Conservation (phyloP, 441 rosid species). For the Adansonia madagascariensis region DNA sequence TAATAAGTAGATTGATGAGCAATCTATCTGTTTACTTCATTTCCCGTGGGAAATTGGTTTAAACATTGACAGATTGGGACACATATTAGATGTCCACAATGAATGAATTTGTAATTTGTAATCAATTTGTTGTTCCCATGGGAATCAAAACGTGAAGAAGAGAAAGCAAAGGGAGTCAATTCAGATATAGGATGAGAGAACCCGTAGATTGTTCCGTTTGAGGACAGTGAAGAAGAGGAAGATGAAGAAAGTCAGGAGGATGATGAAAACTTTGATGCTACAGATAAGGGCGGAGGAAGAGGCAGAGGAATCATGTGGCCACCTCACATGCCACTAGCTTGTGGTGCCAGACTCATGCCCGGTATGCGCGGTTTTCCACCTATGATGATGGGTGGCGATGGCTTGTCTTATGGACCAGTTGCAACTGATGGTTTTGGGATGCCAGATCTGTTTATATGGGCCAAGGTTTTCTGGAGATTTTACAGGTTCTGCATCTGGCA, state of each 20-base stretch:
- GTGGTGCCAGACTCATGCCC: constrained; percentile 84
- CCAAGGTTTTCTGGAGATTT: constrained; percentile 92
- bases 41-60: not conserved
- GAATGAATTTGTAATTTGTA: constrained; percentile 25
- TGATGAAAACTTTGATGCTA: constrained; percentile 27
- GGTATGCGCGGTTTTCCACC: constrained; percentile 88
- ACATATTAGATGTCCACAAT: constrained; percentile 11
- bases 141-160: constrained; percentile 95
- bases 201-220: constrained; percentile 97
- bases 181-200: constrained; percentile 62
- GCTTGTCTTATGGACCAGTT: constrained; percentile 76
- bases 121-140: constrained; percentile 21
- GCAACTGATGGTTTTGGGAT: constrained; percentile 73
- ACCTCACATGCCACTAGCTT: constrained; percentile 30
- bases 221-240: constrained; percentile 98
- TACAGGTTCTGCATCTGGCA: constrained; percentile 69
- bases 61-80: not conserved
- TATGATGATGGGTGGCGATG: constrained; percentile 83
- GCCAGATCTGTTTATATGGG: constrained; percentile 83
- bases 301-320: constrained; percentile 9
- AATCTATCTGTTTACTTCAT: not conserved
- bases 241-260: constrained; percentile 92
- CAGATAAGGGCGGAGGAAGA: constrained; percentile 46
- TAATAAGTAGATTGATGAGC: not conserved
- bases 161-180: constrained; percentile 91